A percentile compares a stretch with the other conserved stretches of the same genome.
These are phyloP conservation scores for Fonsecaea pedrosoi DNA, from an alignment of 2,329 filamentous ascomycete genomes.

Conservation along the genomic window DNA sequence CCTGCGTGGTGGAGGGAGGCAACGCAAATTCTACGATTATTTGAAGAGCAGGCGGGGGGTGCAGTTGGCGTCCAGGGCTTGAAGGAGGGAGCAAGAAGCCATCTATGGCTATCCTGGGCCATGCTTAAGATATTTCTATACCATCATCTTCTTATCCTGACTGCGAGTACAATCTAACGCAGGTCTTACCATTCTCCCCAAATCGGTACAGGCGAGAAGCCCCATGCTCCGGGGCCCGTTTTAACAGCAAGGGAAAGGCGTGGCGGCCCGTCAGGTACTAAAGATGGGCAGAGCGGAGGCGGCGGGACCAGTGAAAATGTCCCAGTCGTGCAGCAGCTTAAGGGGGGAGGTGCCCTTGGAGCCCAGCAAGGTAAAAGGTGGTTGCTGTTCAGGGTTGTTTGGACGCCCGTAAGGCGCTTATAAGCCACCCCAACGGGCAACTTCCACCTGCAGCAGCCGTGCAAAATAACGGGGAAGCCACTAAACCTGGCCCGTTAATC, in stretches of 20 bases:
- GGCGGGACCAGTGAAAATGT: conserved; percentile 10
- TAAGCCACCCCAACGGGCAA: conserved; percentile 14
- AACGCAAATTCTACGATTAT: too few relatives aligned
- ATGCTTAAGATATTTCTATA: conserved; percentile 2
- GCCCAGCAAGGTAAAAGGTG: not conserved
- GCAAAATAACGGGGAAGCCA: conserved; percentile 2
- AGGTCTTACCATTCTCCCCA: not conserved
- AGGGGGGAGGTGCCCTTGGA: not conserved
- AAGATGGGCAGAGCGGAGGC: conserved; percentile 5
- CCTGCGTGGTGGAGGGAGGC: too few relatives aligned
- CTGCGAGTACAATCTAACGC: not conserved
- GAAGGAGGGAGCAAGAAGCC: not conserved
- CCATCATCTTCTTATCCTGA: not conserved
- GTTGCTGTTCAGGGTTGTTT: not conserved
- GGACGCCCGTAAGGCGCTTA: conserved; percentile 12
- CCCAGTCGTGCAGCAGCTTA: not conserved
- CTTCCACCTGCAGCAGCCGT: conserved; percentile 11
- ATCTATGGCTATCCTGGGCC: not conserved
- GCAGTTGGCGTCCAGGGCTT: not conserved
- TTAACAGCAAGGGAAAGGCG: conserved; percentile 4
- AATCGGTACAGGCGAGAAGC: not conserved
- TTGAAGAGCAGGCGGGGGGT: not conserved
- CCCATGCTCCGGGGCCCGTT: not conserved
- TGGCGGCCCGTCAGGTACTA: not conserved
- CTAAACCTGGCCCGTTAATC: not conserved